phyloP scores from a whole-genome alignment of 2,329 filamentous ascomycete species.

The Metarhizium sp. region DNA sequence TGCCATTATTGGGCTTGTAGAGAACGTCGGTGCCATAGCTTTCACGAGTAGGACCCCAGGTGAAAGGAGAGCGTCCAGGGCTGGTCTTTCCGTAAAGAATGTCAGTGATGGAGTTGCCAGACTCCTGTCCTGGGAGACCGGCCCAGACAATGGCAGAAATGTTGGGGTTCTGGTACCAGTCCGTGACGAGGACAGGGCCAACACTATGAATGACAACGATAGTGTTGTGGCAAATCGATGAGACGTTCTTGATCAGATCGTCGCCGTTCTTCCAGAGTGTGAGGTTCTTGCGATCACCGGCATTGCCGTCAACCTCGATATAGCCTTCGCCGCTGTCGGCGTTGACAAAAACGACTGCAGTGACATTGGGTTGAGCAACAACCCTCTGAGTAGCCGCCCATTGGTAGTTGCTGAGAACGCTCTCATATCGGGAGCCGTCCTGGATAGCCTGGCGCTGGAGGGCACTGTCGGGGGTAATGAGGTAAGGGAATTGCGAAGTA shows the following conservation, averaged over 20 bases:
- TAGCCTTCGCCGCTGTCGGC: conserved; percentile 80
- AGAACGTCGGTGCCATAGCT: conserved; percentile 63
- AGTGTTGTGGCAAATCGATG: conserved; percentile 72
- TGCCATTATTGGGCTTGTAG: conserved; percentile 60
- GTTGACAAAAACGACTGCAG: conserved; percentile 83
- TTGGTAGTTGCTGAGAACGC: conserved; percentile 57
- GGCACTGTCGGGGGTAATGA: conserved; percentile 64
- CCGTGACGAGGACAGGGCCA: conserved; percentile 67
- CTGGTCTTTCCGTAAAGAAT: conserved; percentile 77
- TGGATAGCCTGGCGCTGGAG: conserved; percentile 53
- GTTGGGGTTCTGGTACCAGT: conserved; percentile 68
- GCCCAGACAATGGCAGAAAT: conserved; percentile 79
- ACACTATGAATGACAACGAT: conserved; percentile 85
- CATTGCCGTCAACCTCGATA: conserved; percentile 73
- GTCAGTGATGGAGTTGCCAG: conserved; percentile 68
- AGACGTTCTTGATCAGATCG: conserved; percentile 69
- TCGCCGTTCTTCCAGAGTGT: conserved; percentile 84
- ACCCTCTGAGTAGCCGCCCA: conserved; percentile 52
- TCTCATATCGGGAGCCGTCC: conserved; percentile 53
- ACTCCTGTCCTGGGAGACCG: conserved; percentile 74
- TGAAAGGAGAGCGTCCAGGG: conserved; percentile 73
- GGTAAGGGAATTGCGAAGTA: conserved; percentile 63
- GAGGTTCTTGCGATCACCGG: conserved; percentile 85
- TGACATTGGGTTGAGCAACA: conserved; percentile 52
- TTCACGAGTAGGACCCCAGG: conserved; percentile 58